Conservation (phyloP, 306 rosid species). For the Lathyrus aphaca region DNA sequence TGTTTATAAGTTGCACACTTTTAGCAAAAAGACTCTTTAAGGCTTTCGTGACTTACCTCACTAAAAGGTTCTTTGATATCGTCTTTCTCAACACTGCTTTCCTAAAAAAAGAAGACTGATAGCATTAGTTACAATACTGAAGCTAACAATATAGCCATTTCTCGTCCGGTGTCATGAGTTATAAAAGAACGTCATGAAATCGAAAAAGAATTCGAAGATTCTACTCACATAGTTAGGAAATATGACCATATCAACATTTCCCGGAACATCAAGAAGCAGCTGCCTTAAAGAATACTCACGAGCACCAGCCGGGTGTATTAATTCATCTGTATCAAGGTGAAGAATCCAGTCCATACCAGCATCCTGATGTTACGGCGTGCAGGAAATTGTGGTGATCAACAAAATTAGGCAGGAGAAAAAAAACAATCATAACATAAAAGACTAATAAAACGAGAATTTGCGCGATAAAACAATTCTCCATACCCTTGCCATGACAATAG, state of each 20-base stretch:
- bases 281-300: slow-evolving; percentile 89
- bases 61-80: slow-evolving; percentile 94
- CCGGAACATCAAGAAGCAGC: slow-evolving; percentile 86
- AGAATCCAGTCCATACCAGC: slow-evolving; percentile 97
- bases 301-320: slow-evolving; percentile 91
- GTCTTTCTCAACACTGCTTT: slow-evolving; percentile 92
- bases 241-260: slow-evolving; percentile 93
- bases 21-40: not conserved
- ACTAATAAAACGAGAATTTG: not conserved
- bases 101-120: slow-evolving; percentile 53
- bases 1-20: slow-evolving; percentile 14
- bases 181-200: slow-evolving; percentile 25
- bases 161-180: slow-evolving; percentile 27
- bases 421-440: too few species aligned
- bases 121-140: slow-evolving; percentile 38
- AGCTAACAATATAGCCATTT: slow-evolving; percentile 1
- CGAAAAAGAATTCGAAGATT: slow-evolving; percentile 29
- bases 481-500: slow-evolving; percentile 99
- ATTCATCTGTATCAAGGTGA: slow-evolving; percentile 95
- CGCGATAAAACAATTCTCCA: slow-evolving; percentile 35
- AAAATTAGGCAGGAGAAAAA: slow-evolving; percentile 16
- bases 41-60: slow-evolving; percentile 61
- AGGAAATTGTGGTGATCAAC: slow-evolving; percentile 23
- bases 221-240: slow-evolving; percentile 91
- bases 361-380: slow-evolving; percentile 57